Base-by-base conservation (phyloP, 1,139 yeast species). In the Citeromyces hawaiiensis region DNA sequence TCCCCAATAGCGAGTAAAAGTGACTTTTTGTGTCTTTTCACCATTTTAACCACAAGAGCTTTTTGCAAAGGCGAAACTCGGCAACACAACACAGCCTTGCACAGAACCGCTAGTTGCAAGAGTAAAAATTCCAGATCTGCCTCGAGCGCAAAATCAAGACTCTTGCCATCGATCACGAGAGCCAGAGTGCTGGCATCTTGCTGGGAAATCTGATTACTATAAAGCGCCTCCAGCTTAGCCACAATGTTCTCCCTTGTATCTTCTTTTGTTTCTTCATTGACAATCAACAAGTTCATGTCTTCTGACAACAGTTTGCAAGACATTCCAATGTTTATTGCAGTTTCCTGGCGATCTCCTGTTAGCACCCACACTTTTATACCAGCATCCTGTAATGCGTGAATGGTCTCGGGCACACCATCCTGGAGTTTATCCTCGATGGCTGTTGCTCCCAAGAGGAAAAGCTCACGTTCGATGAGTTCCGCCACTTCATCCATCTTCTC, bases 261-360 rank as follows among this genome's bases (percentile, higher is more conserved):
- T 33, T 75, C 85, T 47, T 78, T 79, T 2, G 74, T 70, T 34
- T 81, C 88, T 56, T 91, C 98, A 54, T 93, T 93, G 38, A 93
- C 78, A 44, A 91, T 78, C 50, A 93, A 66, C 46, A 93, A 62
- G 50, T 86, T 87, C 99, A 93, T 93, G 53, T 93, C 98, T 57
- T 93, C 98, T 56, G 94, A 81, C 39, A 93, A 64, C 40, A 93
- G 66, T 52, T 85, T 86, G 65, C 98, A 93, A 49, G 95, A 83
- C 96, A 91, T 87, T 46, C 98, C 99, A 55, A 93, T 91, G 55
- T 93, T 93, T 46, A 93, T 83, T 1, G 98, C 99, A n/a, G 99
- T 93, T 59, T 93, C 99, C 57, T 91, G 98, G 54, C 96, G 73
- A 56, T 93, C 99, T 49, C 99, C 99, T 8, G 99, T 93, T 43